Evolutionary conservation across 257 asterid genomes (phyloP).

Genomic region (Capsicum rhomboideum): DNA sequence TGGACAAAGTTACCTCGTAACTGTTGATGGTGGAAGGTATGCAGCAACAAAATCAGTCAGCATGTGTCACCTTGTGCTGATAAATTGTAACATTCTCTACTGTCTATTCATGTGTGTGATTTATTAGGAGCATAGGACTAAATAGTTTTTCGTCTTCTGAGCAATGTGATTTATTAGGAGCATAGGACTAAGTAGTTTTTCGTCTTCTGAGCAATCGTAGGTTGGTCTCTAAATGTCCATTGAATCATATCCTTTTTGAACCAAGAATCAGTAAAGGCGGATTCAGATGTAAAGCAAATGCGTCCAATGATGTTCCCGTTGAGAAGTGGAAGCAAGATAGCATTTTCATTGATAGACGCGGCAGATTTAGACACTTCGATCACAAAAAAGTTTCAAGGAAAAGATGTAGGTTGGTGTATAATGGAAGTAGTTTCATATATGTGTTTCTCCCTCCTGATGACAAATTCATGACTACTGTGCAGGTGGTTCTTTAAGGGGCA

Average conservation of each 20-base stretch:
- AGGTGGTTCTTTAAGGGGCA: slow-evolving; percentile 90
- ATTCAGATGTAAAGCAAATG: slow-evolving; percentile 37
- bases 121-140: neutral
- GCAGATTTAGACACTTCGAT: slow-evolving; percentile 51
- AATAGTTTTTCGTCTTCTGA: neutral
- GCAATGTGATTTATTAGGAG: neutral
- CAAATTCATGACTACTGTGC: slow-evolving; percentile 4
- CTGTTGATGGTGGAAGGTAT: no score
- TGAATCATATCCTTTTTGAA: slow-evolving; percentile 21
- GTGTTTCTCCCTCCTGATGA: neutral
- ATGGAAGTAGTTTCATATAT: neutral
- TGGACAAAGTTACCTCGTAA: no score
- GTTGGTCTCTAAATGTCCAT: slow-evolving; percentile 40
- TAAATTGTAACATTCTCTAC: no score
- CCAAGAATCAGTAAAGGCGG: slow-evolving; percentile 26
- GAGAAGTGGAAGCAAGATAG: slow-evolving; percentile 67
- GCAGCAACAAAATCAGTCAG: neutral
- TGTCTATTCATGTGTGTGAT: neutral
- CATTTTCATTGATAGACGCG: slow-evolving; percentile 54
- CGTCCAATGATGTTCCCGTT: slow-evolving; percentile 26
- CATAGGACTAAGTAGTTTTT: neutral
- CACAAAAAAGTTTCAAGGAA: slow-evolving; percentile 69
- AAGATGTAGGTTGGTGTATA: slow-evolving; percentile 32
- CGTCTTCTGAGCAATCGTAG: slow-evolving; percentile 10
- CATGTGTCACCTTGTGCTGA: neutral